Evolutionary conservation across 208 protist genomes (phyloP), one percentile per base, ranked within the genome.

Genomic region (Crithidia bombi): DNA sequence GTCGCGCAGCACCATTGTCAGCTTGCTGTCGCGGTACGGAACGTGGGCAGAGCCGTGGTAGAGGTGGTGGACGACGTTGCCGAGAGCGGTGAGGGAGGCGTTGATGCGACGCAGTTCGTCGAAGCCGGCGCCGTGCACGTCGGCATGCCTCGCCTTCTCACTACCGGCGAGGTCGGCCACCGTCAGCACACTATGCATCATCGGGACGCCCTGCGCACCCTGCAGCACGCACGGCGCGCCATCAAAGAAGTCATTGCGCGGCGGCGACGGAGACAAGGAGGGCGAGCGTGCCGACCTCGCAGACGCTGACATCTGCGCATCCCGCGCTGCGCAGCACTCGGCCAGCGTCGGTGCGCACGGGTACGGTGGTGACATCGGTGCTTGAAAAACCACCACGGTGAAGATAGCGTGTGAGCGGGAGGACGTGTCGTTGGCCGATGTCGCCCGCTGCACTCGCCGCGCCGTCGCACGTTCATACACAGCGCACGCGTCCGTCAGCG

Each of bases 151-250:
- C 23, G 81, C 75, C 51, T 92, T 87, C 68, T 98, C 94, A 62
- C 81, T 93, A 4, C 96, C 96, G 0, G 96, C 94, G 15, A 98
- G 79, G 77, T 98, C 96, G 7, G 85, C 90, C 33, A 98, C 64
- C 25, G 78, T 83, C 4, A 98, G 81, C 32, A 86, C 91, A 56
- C 85, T 90, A 78, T 83, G 79, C 78, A 93, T 78, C 26, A 92
- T 47, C 15, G 86, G 84, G 14, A 43, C 63, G 14, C 59, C 62
- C 2, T 51, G 23, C 4, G 56, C 26, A 3, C 64, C 69, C 23
- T 83, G 32, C n/a, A 89, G 50, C 2, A 62, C 35, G 59, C 81
- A 85, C 5, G 85, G 71, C 0, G 85, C 76, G 7, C 54, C 62
- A 9, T 51, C 47, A 52, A 89, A 90, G 23, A 74, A 58, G 23